Evolutionary conservation across 345 rosid genomes (phyloP).

Genomic region (Syzygium grande): DNA sequence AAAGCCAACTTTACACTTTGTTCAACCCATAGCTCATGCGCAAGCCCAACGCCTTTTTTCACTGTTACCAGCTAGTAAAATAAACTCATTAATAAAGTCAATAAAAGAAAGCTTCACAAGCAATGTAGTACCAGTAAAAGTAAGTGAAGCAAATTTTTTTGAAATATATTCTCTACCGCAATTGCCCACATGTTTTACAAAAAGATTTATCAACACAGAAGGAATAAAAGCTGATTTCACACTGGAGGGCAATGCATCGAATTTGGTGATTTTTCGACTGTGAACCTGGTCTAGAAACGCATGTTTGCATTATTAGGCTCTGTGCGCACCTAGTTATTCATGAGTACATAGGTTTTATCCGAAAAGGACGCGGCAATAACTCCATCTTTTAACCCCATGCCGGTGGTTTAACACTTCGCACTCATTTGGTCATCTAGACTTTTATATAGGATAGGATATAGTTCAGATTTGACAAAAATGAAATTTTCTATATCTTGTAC

Average conservation of each 20-base stretch:
- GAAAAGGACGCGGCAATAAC: not conserved
- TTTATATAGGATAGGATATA: not conserved
- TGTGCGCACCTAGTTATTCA: not conserved
- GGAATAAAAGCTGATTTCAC: not conserved
- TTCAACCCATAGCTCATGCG: not conserved
- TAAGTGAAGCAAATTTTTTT: not conserved
- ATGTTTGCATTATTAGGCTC: not conserved
- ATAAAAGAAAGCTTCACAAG: not conserved
- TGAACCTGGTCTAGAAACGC: not conserved
- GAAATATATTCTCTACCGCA: not conserved
- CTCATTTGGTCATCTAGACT: not conserved
- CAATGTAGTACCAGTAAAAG: not conserved
- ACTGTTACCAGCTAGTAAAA: not conserved
- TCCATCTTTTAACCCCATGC: not conserved
- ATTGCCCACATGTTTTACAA: not conserved
- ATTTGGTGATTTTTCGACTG: not conserved
- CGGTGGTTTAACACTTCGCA: not conserved
- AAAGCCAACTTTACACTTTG: not conserved
- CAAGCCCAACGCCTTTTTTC: not conserved
- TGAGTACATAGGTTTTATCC: not conserved
- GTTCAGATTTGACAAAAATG: not conserved
- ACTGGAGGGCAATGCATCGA: not conserved
- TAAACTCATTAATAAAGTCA: not conserved
- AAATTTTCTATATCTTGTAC: not conserved
- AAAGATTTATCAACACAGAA: not conserved